Evolutionary conservation across 2,329 filamentous ascomycete genomes (phyloP).

Genomic region (Polychaeton citri): DNA sequence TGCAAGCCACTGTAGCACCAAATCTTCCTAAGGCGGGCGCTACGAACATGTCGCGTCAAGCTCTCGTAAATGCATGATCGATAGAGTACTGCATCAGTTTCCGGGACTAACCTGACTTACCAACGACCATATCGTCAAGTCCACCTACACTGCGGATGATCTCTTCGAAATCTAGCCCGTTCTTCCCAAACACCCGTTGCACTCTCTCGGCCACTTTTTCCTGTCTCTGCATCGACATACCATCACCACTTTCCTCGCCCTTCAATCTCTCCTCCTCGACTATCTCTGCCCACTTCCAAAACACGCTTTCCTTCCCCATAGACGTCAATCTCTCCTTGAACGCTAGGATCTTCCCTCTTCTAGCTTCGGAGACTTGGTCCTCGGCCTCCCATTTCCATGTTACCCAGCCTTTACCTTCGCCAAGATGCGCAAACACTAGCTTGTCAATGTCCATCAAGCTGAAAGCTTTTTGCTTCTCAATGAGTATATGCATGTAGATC

Average conservation of each 20-base stretch:
- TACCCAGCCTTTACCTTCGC: conserved; percentile 53
- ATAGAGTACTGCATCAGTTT: too few species aligned
- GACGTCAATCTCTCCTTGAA: conserved; percentile 65
- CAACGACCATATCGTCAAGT: conserved; percentile 36
- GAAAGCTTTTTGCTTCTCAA: conserved; percentile 46
- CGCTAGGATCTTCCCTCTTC: conserved; percentile 59
- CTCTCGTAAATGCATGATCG: too few species aligned
- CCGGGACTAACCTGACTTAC: too few species aligned
- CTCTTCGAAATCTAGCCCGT: conserved; percentile 69
- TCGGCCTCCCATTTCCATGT: conserved; percentile 26
- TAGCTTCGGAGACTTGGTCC: conserved; percentile 43
- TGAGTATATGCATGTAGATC: conserved; percentile 56
- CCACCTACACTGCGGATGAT: conserved; percentile 62
- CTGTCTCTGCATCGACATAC: conserved; percentile 65
- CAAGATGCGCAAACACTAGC: conserved; percentile 53
- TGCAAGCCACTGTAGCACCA: too few species aligned
- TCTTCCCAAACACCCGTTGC: conserved; percentile 57
- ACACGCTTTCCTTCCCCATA: conserved; percentile 75
- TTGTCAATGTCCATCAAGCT: conserved; percentile 55
- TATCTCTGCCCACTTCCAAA: conserved; percentile 86
- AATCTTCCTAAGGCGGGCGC: too few species aligned
- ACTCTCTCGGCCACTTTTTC: conserved; percentile 59
- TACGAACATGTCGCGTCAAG: too few species aligned
- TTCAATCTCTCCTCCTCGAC: conserved; percentile 64
- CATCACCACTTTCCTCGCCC: conserved; percentile 49